Evolutionary conservation across 2,329 filamentous ascomycete genomes (phyloP), one percentile per base, ranked within the genome.

Genomic region (Ploettnerulaceae sp.): DNA sequence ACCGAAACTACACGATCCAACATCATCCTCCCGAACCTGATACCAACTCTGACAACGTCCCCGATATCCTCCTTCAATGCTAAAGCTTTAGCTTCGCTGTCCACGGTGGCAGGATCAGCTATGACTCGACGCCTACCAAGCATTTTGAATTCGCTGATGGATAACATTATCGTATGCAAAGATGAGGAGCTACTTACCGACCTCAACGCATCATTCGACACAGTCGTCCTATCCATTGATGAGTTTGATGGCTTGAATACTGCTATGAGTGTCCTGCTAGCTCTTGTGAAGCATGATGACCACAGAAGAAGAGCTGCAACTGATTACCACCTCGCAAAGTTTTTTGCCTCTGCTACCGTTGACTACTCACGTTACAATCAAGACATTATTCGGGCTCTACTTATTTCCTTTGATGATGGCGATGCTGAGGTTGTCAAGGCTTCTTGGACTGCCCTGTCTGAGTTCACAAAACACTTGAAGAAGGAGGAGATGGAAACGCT

Each of bases 401-500:
- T 98, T 46, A 86, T 95, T 56, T 90, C 89, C 0, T 98, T 98
- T 62, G 89, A 93, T 61, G 93, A 98, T 60, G 69, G 79, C 43
- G 93, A 97, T 61, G 68, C 69, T 51, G 81, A 84, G 17, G 91
- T 97, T 3, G 85, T 97, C 61, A 94, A 94, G 71, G 79, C 88
- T 34, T 82, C 91, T 17, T 97, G 90, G 90, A 76, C 81, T 45
- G 91, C 90, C 5, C 77, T 98, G 49, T 89, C 72, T 58, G 86
- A 87, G 48, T 84, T 98, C 58, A 96, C 90, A 9, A 90, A 90
- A 65, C 84, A 82, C 58, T 77, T 98, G 52, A 84, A 84, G 63
- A 98, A 98, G 67, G 94, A 98, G 64, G 91, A 97, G 68, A 97
- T 98, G 93, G 94, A 98, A 64, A 82, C 85, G 0, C 75, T 98